Evolutionary conservation across 169 alveolate genomes (phyloP).

Genomic region (Plasmodium cynomolgi): DNA sequence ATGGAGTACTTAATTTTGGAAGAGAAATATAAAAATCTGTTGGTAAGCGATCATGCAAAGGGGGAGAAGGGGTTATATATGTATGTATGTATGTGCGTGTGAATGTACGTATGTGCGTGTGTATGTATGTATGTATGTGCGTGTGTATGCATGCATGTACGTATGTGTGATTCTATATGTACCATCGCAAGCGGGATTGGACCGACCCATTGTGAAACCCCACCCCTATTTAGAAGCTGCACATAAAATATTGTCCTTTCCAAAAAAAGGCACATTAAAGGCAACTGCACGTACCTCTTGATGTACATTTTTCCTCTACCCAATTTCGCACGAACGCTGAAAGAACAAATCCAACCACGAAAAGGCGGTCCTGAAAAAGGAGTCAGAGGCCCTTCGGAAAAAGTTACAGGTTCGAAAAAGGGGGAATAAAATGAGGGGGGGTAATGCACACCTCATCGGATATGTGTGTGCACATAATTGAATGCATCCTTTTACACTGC

Average conservation of each 20-base stretch:
- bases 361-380: slow-evolving; percentile 44
- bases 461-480: neutral
- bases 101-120: neutral
- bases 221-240: neutral
- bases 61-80: neutral
- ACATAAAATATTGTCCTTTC: neutral
- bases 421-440: neutral
- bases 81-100: neutral
- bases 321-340: slow-evolving; percentile 1
- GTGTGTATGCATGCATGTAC: neutral
- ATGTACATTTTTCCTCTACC: neutral
- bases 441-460: neutral
- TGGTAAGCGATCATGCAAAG: slow-evolving; percentile 37
- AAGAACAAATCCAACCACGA: slow-evolving; percentile 69
- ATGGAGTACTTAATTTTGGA: slow-evolving; percentile 67
- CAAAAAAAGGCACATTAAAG: neutral
- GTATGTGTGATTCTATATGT: neutral
- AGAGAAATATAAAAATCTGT: slow-evolving; percentile 67
- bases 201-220: neutral
- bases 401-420: slow-evolving; percentile 28
- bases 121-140: neutral
- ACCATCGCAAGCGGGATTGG: neutral
- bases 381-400: slow-evolving; percentile 52
- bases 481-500: neutral
- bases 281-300: neutral